Evolutionary conservation across 2,329 filamentous ascomycete species (phyloP), one percentile per base, ranked within the genome.

Genomic region (Hymenoscyphus occultus): DNA sequence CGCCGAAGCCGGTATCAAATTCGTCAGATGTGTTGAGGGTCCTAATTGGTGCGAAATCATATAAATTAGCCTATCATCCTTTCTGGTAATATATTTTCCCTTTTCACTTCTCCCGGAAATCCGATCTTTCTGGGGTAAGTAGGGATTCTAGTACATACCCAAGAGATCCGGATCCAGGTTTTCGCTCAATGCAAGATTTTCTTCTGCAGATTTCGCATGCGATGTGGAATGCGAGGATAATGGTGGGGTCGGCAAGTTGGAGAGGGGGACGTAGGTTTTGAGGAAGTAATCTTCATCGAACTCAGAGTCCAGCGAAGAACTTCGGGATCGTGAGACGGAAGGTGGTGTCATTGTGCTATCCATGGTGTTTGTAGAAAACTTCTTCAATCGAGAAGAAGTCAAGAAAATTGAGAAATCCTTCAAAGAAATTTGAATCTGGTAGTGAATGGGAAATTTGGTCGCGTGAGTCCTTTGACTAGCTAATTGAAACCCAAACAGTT

Each of bases 221-320:
- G 64, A 66, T 63, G 63, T 70, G 2, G 73, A 73, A 57, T 69
- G 67, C 13, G 67, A 71, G 56, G 84, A 87, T 12, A 82, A 82
- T 56, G 87, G 87, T 68, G 87, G 87, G 61, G 87, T 90, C 28
- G 87, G 87, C 28, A 90, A 81, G 75, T 87, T 88, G 39, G 87
- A 90, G 61, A 90, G 80, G 10, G 87, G 87, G 59, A 86, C 83
- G 76, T 90, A 90, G 69, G 86, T 87, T 66, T 80, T 78, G 63
- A 77, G 75, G 72, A 83, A 79, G 67, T 80, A 78, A 48, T 71
- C 67, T 59, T 70, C 69, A 56, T 71, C 71, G 42, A 71, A 70
- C 12, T 74, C 73, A 19, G 70, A 71, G 31, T 62, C 61, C 28
- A 62, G 60, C 14, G 74, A 73, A 35, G 70, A 70, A 61, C 68